These are phyloP conservation scores for Colletotrichum cereale DNA, from an alignment of 2,329 filamentous ascomycete species.

Conservation along the genomic window DNA sequence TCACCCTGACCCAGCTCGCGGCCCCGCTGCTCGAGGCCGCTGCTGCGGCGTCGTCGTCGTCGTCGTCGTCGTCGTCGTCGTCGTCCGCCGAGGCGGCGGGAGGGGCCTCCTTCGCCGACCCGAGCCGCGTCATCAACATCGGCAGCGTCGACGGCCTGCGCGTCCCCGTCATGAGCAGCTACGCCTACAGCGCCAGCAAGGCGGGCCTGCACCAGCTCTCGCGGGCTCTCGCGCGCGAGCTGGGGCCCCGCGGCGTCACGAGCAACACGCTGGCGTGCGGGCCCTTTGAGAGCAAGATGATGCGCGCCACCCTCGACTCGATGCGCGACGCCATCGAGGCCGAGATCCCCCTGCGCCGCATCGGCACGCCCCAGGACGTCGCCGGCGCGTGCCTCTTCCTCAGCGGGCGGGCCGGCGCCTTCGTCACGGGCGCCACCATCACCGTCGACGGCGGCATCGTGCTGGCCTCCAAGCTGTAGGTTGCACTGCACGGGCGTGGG, in stretches of 20 bases:
- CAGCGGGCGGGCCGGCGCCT: constrained; percentile 74
- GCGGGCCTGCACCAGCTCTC: constrained; percentile 75
- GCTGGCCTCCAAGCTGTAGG: constrained; percentile 59
- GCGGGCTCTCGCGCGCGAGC: constrained; percentile 68
- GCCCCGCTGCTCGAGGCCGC: constrained; percentile 66
- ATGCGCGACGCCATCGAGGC: constrained; percentile 66
- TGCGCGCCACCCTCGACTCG: constrained; percentile 69
- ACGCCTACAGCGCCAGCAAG: constrained; percentile 71
- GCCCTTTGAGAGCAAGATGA: constrained; percentile 78
- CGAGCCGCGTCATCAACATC: constrained; percentile 73
- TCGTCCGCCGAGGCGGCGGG: not conserved
- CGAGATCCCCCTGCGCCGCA: constrained; percentile 74
- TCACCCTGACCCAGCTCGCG: constrained; percentile 73
- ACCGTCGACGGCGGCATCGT: constrained; percentile 70
- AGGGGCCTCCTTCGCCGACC: constrained; percentile 48
- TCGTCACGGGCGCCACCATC: constrained; percentile 75
- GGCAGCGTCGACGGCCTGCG: constrained; percentile 73
- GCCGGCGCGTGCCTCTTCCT: constrained; percentile 80
- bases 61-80: not conserved
- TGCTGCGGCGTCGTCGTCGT: constrained; percentile 38
- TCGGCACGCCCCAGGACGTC: constrained; percentile 76
- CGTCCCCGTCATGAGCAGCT: constrained; percentile 70
- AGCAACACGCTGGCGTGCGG: constrained; percentile 79
- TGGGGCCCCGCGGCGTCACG: constrained; percentile 71
- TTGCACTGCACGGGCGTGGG: too few relatives aligned